Conservation (phyloP, 1,139 yeast species). For the Lodderomyces elongisporus region DNA sequence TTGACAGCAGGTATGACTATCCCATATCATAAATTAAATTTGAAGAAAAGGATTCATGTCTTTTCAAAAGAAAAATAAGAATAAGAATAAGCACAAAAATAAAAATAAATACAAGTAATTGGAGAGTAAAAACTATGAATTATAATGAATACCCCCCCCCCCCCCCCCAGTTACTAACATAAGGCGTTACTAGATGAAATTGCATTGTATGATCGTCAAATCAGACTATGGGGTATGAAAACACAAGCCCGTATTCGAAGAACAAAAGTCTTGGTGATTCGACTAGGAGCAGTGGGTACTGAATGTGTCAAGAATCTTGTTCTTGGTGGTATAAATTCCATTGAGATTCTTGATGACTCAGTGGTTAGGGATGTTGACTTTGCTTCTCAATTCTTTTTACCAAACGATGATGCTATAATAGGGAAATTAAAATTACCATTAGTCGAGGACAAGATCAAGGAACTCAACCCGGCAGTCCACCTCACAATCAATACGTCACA, state of each 20-base stretch:
- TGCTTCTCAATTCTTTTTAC: constrained; percentile 75
- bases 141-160: too few relatives aligned
- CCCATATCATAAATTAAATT: too few relatives aligned
- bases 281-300: constrained; percentile 68
- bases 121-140: neutral
- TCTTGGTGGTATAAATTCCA: constrained; percentile 79
- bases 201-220: constrained; percentile 91
- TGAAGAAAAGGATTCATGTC: too few relatives aligned
- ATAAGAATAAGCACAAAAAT: too few relatives aligned
- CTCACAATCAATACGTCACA: constrained; percentile 37
- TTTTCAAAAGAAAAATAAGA: too few relatives aligned
- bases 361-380: constrained; percentile 58
- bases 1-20: too few relatives aligned
- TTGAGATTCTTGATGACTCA: constrained; percentile 64
- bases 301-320: constrained; percentile 83
- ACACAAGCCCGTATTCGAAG: constrained; percentile 80
- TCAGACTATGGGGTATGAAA: constrained; percentile 93
- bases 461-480: constrained; percentile 74
- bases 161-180: too few relatives aligned
- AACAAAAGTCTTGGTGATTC: constrained; percentile 64
- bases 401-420: constrained; percentile 40
- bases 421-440: constrained; percentile 55
- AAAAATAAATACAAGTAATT: neutral
- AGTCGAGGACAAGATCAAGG: constrained; percentile 51
- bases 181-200: too few relatives aligned